Percentiles rank a stretch among this genome's conserved stretches.
phyloP scores from a whole-genome alignment of 2,329 filamentous ascomycete genomes.

The Helicocarpus griseus region DNA sequence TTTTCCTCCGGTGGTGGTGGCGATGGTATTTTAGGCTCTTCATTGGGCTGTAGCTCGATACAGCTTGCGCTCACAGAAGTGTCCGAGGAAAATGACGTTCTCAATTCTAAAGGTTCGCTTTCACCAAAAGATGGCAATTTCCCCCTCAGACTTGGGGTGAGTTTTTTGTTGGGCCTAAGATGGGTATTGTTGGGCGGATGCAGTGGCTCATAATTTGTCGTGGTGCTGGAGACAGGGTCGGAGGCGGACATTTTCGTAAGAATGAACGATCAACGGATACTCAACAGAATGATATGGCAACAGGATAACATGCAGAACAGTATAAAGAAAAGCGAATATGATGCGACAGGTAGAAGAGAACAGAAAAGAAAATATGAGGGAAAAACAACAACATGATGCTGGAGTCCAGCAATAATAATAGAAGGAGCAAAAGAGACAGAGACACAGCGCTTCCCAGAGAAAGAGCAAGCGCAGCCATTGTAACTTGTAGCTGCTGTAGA shows the following conservation, averaged over 20 bases:
- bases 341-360: not conserved
- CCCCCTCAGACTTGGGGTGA: not conserved
- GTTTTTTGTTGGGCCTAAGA: not conserved
- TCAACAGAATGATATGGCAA: not conserved
- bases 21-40: not conserved
- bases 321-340: not conserved
- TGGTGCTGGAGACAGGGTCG: not conserved
- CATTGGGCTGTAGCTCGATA: not conserved
- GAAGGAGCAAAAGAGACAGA: not conserved
- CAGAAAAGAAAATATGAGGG: not conserved
- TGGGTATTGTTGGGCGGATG: not conserved
- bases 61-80: not conserved
- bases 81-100: not conserved
- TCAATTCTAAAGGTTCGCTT: not conserved
- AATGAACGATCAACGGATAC: conserved; percentile 1
- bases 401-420: not conserved
- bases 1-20: conserved; percentile 12
- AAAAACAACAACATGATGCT: not conserved
- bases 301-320: not conserved
- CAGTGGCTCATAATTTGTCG: not conserved
- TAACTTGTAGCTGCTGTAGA: not conserved
- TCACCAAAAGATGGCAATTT: not conserved
- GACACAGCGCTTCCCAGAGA: too few relatives aligned
- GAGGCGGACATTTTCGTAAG: not conserved
- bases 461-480: not conserved